Base-by-base conservation (phyloP, 1,284 basidiomycete genomes). In the Trametes polyzona region DNA sequence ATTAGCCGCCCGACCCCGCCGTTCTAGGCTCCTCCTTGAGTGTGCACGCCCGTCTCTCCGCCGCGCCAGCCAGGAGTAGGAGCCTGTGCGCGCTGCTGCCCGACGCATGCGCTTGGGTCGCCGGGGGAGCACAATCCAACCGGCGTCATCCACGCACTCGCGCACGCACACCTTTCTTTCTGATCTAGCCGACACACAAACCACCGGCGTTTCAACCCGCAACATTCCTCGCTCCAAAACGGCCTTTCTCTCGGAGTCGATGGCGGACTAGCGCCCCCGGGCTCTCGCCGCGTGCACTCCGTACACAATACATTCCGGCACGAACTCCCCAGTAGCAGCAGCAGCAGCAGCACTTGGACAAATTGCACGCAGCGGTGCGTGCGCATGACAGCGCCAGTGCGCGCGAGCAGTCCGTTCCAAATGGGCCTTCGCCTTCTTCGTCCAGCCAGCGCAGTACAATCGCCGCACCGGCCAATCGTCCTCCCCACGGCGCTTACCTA, bases 401-500 rank as follows among this genome's bases (percentile, higher is more conserved):
- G 48, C 33, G 40, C 24, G 12, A 27, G 39, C 35, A 10, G 41
- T 42, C 16, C 30, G 30, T 32, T 56, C 46, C 29, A 21, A 29
- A 37, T 32, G 60, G n/a, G 53, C 60, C 48, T 51, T 58, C 57
- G 47, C 51, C 37, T 57, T 51, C 57, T 57, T 44, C 53, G 47
- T 52, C 12, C 40, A 42, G 21, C 52, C 51, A 52, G 51, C 58
- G 43, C 61, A 50, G 46, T 48, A 29, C 61, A 54, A 63, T 53
- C 61, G 57, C 61, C 61, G 61, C 57, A 52, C 51, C 56, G 49
- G 39, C 50, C 49, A 56, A 48, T 43, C 50, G 43, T 49, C 35
- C 47, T 55, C 30, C 46, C 46, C 52, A 55, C 55, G 52, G 65
- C 65, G 65, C 65, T 69, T 68, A 69, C 65, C 65, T 68, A 70